Conservation (phyloP, 257 asterid genomes). For the Ballota nigra region DNA sequence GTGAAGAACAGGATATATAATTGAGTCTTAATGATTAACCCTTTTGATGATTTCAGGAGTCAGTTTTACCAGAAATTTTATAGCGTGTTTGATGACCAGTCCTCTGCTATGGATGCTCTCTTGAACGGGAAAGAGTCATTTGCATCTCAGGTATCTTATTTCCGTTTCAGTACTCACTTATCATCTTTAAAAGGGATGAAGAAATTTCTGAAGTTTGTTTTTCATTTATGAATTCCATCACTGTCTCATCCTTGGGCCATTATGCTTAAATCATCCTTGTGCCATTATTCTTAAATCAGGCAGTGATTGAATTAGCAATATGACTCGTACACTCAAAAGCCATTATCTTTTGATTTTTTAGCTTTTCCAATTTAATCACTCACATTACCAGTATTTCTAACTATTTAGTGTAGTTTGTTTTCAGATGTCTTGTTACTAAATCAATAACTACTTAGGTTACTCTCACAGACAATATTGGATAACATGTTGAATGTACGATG, state of each 20-base stretch:
- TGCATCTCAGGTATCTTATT: conserved; percentile 69
- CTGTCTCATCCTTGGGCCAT: too few relatives aligned
- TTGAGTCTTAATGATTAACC: not conserved
- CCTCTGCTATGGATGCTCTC: conserved; percentile 68
- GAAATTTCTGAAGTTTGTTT: conserved; percentile 11
- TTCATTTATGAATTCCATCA: not conserved
- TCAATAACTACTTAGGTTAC: conserved; percentile 1
- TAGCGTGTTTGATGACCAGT: conserved; percentile 69
- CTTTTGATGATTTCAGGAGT: conserved; percentile 41
- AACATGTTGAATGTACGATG: not conserved
- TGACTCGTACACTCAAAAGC: not conserved
- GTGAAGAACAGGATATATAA: conserved; percentile 14
- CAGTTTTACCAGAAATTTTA: conserved; percentile 68
- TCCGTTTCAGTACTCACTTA: not conserved
- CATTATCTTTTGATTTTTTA: not conserved
- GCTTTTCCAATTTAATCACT: conserved; percentile 5
- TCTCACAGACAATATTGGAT: not conserved
- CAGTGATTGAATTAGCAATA: conserved; percentile 9
- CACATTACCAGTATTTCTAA: conserved; percentile 6
- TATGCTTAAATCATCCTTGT: not conserved
- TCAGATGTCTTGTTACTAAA: conserved; percentile 5
- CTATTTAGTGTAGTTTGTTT: not conserved
- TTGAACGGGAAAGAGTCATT: conserved; percentile 82
- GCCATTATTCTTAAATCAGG: not conserved
- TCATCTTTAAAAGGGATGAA: conserved; percentile 11